These are phyloP conservation scores for Edaphochlamys debaryana DNA, from an alignment of 139 green algal species.

Conservation along the genomic window DNA sequence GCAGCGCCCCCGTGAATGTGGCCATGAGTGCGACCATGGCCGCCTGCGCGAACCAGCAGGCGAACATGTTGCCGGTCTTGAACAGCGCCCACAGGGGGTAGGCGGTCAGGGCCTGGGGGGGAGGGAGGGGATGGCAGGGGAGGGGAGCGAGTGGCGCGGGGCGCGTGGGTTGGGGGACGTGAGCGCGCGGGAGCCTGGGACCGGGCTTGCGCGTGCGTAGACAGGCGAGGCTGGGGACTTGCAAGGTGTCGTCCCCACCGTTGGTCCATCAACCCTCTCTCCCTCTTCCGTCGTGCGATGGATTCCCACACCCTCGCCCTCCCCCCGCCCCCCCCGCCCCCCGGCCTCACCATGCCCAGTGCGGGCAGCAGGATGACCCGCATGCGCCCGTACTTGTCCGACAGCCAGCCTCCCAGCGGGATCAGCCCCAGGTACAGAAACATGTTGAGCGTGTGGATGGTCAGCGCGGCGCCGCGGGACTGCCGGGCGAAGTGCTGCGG, in stretches of 20 bases:
- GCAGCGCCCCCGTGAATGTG: constrained; percentile 46
- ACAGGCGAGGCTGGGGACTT: too few relatives aligned
- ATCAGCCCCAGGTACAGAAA: constrained; percentile 49
- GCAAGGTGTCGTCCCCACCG: too few relatives aligned
- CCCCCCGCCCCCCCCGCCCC: too few relatives aligned
- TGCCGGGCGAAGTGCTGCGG: constrained; percentile 43
- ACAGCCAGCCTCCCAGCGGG: constrained; percentile 45
- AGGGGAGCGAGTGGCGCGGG: too few relatives aligned
- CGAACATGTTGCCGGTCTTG: not conserved
- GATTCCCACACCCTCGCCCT: too few relatives aligned
- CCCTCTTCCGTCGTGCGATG: too few relatives aligned
- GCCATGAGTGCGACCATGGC: not conserved
- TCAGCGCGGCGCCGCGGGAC: constrained; percentile 14
- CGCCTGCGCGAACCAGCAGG: constrained; percentile 31
- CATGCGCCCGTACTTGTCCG: constrained; percentile 38
- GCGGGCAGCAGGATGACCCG: constrained; percentile 23
- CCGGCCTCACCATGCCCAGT: constrained; percentile 13
- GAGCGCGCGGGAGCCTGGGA: too few relatives aligned
- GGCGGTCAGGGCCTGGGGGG: not conserved
- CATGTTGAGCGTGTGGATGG: constrained; percentile 53
- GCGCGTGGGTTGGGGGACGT: too few relatives aligned
- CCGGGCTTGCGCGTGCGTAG: too few relatives aligned
- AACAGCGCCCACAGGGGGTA: constrained; percentile 52
- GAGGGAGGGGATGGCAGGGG: too few relatives aligned
- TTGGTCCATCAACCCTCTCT: too few relatives aligned